These are phyloP conservation scores for Eremochloa ophiuroides DNA, from an alignment of 176 grass and related monocot genomes.

Conservation along the genomic window DNA sequence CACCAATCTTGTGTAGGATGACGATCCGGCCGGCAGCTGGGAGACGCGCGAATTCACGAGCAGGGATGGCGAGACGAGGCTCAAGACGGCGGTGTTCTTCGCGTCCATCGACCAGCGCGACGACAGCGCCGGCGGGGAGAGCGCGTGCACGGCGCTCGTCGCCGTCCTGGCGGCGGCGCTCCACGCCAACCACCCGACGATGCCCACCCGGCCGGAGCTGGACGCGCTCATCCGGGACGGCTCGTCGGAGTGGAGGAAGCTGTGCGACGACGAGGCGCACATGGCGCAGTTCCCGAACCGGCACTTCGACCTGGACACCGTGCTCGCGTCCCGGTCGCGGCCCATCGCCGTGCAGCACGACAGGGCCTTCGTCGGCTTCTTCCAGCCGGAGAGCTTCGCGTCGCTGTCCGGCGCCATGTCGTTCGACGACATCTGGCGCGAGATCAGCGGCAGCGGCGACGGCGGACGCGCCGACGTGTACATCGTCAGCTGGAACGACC, in stretches of 20 bases:
- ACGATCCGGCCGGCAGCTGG: constrained; percentile 48
- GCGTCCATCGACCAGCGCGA: constrained; percentile 97
- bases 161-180: constrained; percentile 72
- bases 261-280: constrained; percentile 54
- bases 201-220: constrained; percentile 55
- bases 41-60: constrained; percentile 67
- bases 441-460: constrained; percentile 37
- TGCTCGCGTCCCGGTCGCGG: constrained; percentile 52
- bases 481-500: constrained; percentile 97
- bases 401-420: constrained; percentile 81
- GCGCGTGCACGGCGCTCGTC: constrained; percentile 92
- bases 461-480: constrained; percentile 41
- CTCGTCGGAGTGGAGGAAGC: constrained; percentile 77
- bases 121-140: constrained; percentile 84
- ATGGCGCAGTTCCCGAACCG: constrained; percentile 75
- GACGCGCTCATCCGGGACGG: constrained; percentile 82
- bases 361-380: constrained; percentile 87
- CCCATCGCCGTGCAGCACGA: constrained; percentile 63
- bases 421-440: constrained; percentile 82
- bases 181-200: constrained; percentile 44
- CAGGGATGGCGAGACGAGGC: constrained; percentile 71
- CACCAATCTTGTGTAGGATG: constrained; percentile 21
- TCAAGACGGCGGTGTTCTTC: constrained; percentile 73
- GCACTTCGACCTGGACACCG: constrained; percentile 94
- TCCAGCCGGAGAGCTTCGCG: constrained; percentile 87